Evolutionary conservation across 2,329 filamentous ascomycete genomes (phyloP), one percentile per base, ranked within the genome.

Genomic region (Arthrobotrys musiformis): DNA sequence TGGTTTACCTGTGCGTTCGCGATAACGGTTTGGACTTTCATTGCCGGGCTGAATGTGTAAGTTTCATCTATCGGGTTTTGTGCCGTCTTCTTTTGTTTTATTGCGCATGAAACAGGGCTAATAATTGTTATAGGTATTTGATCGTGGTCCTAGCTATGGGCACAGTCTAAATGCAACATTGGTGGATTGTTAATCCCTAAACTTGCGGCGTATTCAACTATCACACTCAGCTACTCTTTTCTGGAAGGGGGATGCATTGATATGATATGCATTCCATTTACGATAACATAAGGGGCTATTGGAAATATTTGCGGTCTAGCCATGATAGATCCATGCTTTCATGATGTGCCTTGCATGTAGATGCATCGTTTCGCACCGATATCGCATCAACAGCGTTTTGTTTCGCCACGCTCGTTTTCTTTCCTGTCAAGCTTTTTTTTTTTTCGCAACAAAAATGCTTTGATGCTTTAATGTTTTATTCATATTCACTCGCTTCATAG

Each of bases 31-130:
- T 95, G 93, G 92, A 75, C 90, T 0, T 83, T 93, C 28, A 92
- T 95, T 81, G 88, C 90, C 0, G 84, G 92, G 6, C 91, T 94
- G 90, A 94, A 94, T 82, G 86, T 76, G 72, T 78, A 42, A 66
- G 67, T 68, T 40, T 46, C 44, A 52, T 28, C 62, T 60, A 28
- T 35, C 11, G 19, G 24, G 22, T 15, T 58, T 40, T 42, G 70
- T 64, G 37, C 70, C 58, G 63, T 66, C 7, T 44, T 24, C 44
- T 48, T 24, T 24, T 24, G 0, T 15, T 24, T 19, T 48, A 13
- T 24, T 24, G 0, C 5, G 4, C 13, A 15, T 54, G 72, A 67
- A 72, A 67, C 30, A 54, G 33, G 35, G 30, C 28, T 58, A 46
- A 56, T 17, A 2, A 15, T n/a, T 7, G 33, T 3, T 26, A 62